A percentile compares a stretch with the other conserved stretches of the same genome.
phyloP scores from a whole-genome alignment of 2,329 filamentous ascomycete species.

The Sarocladiaceae sp. region DNA sequence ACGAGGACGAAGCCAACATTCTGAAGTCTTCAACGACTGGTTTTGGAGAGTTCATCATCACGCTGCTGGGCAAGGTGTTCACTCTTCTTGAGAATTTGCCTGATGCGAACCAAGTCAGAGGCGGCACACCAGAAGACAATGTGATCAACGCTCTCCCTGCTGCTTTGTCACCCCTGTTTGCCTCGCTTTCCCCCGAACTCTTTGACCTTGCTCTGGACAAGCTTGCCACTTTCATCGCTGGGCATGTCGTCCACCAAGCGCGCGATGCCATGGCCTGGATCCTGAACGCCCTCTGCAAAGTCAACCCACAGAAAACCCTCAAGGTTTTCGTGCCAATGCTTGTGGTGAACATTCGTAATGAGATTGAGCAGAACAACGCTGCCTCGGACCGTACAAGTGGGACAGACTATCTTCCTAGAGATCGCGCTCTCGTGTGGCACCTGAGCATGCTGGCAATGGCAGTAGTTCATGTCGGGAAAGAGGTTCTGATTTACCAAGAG shows the following conservation, averaged over 20 bases:
- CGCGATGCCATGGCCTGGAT: slow-evolving; percentile 98
- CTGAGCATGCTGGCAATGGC: slow-evolving; percentile 97
- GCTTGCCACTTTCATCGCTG: slow-evolving; percentile 82
- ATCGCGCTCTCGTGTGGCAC: slow-evolving; percentile 92
- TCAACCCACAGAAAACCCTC: slow-evolving; percentile 87
- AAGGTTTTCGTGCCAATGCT: slow-evolving; percentile 87
- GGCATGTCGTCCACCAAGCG: slow-evolving; percentile 94
- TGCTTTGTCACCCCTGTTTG: slow-evolving; percentile 82
- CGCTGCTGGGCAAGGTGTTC: slow-evolving; percentile 89
- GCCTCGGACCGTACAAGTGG: slow-evolving; percentile 92
- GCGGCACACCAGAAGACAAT: slow-evolving; percentile 90
- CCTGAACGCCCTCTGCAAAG: slow-evolving; percentile 91
- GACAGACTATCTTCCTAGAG: slow-evolving; percentile 85
- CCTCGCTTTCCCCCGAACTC: slow-evolving; percentile 83
- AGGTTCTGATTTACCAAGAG: slow-evolving; percentile 81
- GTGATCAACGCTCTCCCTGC: slow-evolving; percentile 93
- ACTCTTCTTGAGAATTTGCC: slow-evolving; percentile 92
- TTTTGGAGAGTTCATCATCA: slow-evolving; percentile 85
- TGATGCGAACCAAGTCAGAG: slow-evolving; percentile 79
- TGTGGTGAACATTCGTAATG: slow-evolving; percentile 84
- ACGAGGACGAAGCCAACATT: slow-evolving; percentile 82
- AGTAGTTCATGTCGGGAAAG: slow-evolving; percentile 88
- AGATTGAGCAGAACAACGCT: slow-evolving; percentile 94
- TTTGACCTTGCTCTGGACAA: slow-evolving; percentile 91
- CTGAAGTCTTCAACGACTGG: slow-evolving; percentile 90